Base-by-base conservation (phyloP, 805 yeast species). In the Saturnispora quitensis region DNA sequence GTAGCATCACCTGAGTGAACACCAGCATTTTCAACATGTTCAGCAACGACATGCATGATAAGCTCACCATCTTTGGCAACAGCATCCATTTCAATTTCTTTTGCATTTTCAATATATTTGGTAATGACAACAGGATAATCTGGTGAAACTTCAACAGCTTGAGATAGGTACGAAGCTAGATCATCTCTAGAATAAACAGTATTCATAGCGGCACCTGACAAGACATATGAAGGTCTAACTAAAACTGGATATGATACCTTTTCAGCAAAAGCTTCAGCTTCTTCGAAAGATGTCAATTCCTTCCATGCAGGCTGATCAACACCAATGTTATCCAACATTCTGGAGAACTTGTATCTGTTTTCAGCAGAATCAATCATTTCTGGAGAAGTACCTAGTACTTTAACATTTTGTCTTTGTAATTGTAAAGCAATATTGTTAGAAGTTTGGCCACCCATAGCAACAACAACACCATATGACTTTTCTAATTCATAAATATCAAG, bases 231-330 rank as follows among this genome's bases (percentile, higher is more conserved):
- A 31, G 99, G 99, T 75, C 99, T 88, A 48, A 91, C 98, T 60
- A 91, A 75, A 40, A 91, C 98, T 48, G 99, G 99, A 69, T 89
- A 91, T 35, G 89, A 77, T 50, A 89, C 98, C 65, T 80, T 82
- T 47, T 88, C 85, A 53, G 98, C 97, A 66, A 91, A 91, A 43
- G 73, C 81, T 68, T 88, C 95, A 54, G 99, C 98, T 70, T 91
- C 98, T 40, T 77, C 88, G 53, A 89, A 76, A 24, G 96, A 87
- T 36, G 98, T 89, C 62, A 91, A 79, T 71, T 91, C 99, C 70
- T 90, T 91, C 99, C 99, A 91, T 38, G 97, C 96, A 43, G 99
- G 99, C 73, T 91, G 99, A 72, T 91, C 99, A 57, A 91, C 97
- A 52, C 95, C 96, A 64, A 91, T 91, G 60, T 80, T 81, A 71